phyloP scores from a whole-genome alignment of 495 filamentous ascomycete genomes.

The Jackrogersella multiformis region DNA sequence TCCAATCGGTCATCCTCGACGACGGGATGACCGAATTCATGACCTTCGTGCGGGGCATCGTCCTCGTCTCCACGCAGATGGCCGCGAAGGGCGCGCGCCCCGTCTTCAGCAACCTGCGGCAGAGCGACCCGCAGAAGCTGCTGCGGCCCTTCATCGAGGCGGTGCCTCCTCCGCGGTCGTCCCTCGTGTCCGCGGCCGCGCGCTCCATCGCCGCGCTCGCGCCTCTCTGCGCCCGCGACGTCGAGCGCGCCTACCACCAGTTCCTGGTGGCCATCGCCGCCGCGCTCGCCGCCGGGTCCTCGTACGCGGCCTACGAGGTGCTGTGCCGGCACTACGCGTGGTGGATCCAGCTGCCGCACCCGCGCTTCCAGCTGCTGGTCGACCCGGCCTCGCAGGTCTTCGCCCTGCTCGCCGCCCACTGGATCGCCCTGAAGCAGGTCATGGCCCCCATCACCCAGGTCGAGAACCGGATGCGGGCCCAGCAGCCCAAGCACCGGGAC shows the following conservation, averaged over 20 bases:
- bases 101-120: conserved; percentile 56
- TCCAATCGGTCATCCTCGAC: conserved; percentile 66
- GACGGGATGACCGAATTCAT: conserved; percentile 71
- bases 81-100: conserved; percentile 52
- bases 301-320: conserved; percentile 51
- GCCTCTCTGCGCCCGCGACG: conserved; percentile 48
- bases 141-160: conserved; percentile 49
- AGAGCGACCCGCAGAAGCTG: conserved; percentile 41
- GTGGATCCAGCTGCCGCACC: conserved; percentile 63
- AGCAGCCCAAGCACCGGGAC: too few relatives aligned
- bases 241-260: conserved; percentile 49
- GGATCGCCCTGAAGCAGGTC: conserved; percentile 65
- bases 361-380: conserved; percentile 63
- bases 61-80: conserved; percentile 64
- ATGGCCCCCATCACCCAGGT: conserved; percentile 59
- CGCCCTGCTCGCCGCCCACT: conserved; percentile 66
- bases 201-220: conserved; percentile 47
- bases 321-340: conserved; percentile 54
- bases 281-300: conserved; percentile 45
- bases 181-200: conserved; percentile 51
- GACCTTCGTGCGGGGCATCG: conserved; percentile 68
- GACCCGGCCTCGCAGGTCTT: conserved; percentile 58
- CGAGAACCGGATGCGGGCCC: conserved; percentile 40
- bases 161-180: conserved; percentile 46
- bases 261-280: conserved; percentile 47